phyloP scores from a whole-genome alignment of 768 basidiomycete genomes.

The Tremella fuciformis region DNA sequence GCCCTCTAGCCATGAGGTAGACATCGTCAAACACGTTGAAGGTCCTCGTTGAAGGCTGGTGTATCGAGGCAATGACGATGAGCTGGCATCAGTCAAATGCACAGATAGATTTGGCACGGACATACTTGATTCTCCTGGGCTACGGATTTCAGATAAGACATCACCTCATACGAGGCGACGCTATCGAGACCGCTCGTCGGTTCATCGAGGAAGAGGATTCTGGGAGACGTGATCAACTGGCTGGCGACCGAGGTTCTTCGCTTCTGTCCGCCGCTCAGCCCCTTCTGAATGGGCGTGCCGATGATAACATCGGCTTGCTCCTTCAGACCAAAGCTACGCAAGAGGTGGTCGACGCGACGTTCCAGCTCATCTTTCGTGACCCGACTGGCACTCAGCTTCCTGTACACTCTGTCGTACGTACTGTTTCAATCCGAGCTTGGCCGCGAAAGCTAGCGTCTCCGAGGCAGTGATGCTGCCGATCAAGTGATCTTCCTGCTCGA shows the following conservation, averaged over 20 bases:
- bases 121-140: conserved; percentile 54
- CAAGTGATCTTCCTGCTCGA: too few relatives aligned
- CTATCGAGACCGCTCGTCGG: conserved; percentile 61
- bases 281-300: conserved; percentile 1
- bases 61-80: too few relatives aligned
- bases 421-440: too few relatives aligned
- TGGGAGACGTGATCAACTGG: neutral
- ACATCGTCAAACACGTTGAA: conserved; percentile 76
- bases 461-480: too few relatives aligned
- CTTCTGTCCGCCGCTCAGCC: neutral
- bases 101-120: too few relatives aligned
- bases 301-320: neutral
- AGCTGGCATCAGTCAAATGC: too few relatives aligned
- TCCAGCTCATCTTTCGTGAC: neutral
- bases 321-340: neutral
- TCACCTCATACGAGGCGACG: conserved; percentile 82
- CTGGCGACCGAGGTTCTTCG: neutral
- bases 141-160: conserved; percentile 56
- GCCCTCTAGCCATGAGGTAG: conserved; percentile 64
- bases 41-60: conserved; percentile 66
- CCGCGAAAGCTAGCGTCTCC: too few relatives aligned
- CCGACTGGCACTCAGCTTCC: too few relatives aligned
- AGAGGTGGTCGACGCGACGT: neutral
- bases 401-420: too few relatives aligned
- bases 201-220: conserved; percentile 59